Conservation (phyloP, 306 rosid species). For the Vigna trinervia region DNA sequence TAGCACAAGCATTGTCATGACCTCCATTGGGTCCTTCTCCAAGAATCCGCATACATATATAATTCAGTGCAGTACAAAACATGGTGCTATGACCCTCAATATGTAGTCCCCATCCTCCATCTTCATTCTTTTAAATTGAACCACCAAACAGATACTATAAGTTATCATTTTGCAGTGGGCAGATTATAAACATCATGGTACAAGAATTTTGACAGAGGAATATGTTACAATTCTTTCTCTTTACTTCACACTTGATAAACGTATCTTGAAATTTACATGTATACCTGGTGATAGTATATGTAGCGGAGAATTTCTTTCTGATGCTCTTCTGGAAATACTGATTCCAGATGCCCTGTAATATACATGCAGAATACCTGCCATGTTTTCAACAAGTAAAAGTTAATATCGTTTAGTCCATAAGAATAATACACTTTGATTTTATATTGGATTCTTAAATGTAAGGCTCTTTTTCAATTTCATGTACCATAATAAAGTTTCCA, state of each 20-base stretch:
- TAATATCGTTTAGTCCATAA: background rate
- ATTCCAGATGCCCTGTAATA: constrained; percentile 67
- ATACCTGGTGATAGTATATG: constrained; percentile 70
- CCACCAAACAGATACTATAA: background rate
- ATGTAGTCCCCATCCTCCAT: constrained; percentile 90
- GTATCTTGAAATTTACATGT: background rate
- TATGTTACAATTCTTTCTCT: background rate
- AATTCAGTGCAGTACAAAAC: constrained; percentile 72
- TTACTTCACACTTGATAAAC: background rate
- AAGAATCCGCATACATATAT: constrained; percentile 69
- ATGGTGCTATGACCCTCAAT: constrained; percentile 80
- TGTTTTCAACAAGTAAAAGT: constrained; percentile 2
- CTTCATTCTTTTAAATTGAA: constrained; percentile 62
- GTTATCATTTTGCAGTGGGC: background rate
- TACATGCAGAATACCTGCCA: constrained; percentile 66
- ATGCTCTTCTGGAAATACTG: constrained; percentile 52
- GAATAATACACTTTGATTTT: background rate
- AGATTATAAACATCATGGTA: background rate
- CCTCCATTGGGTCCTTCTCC: constrained; percentile 79
- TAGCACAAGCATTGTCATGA: constrained; percentile 61
- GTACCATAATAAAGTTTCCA: background rate
- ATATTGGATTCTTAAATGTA: no score
- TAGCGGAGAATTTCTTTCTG: constrained; percentile 76
- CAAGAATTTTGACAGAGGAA: background rate
- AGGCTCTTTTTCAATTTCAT: no score